phyloP scores from a whole-genome alignment of 2,329 filamentous ascomycete species.

The Claviceps sp. region DNA sequence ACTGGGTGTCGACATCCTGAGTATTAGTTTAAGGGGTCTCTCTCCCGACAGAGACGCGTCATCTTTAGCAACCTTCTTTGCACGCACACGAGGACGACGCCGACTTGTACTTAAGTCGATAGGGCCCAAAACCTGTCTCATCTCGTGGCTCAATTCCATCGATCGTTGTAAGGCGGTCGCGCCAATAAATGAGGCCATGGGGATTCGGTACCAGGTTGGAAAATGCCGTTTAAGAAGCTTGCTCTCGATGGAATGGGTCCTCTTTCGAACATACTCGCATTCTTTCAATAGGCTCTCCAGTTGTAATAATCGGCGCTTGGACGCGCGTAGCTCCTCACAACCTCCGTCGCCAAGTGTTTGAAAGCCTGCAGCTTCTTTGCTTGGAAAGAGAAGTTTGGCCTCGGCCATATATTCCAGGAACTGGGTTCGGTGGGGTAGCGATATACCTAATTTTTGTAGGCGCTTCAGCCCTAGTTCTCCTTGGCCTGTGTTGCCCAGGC shows the following conservation, averaged over 20 bases:
- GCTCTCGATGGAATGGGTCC: conserved; percentile 20
- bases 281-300: conserved; percentile 23
- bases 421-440: conserved; percentile 8
- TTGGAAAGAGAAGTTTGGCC: conserved; percentile 6
- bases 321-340: conserved; percentile 1
- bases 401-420: conserved; percentile 13
- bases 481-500: conserved; percentile 10
- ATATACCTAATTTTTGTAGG: conserved; percentile 16
- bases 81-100: neutral
- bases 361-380: neutral
- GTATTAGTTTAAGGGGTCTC: neutral
- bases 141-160: conserved; percentile 12
- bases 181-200: conserved; percentile 17
- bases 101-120: conserved; percentile 4
- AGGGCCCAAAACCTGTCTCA: conserved; percentile 1
- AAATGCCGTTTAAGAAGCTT: conserved; percentile 21
- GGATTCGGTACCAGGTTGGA: conserved; percentile 14
- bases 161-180: conserved; percentile 10
- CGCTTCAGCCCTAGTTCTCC: conserved; percentile 5
- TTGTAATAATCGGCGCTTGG: conserved; percentile 18
- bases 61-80: too few species aligned
- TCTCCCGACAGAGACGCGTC: neutral
- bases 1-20: neutral
- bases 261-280: conserved; percentile 15
- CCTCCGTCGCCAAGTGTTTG: neutral